Evolutionary conservation across 495 filamentous ascomycete genomes (phyloP).

Genomic region (Beverwykella pulmonaria): DNA sequence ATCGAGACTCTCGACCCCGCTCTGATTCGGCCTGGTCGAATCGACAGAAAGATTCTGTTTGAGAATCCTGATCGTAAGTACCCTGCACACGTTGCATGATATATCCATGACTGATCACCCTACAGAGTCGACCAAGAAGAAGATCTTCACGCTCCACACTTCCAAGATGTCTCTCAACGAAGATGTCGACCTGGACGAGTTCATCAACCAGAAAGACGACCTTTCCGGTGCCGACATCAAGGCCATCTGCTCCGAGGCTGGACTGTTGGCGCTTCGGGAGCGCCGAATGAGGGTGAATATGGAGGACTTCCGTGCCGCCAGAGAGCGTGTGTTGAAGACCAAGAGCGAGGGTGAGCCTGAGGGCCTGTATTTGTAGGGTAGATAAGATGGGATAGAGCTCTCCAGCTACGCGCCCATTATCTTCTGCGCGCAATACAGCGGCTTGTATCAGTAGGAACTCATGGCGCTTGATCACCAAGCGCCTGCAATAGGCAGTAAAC

Average conservation of each 20-base stretch:
- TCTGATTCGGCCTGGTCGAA: conserved; percentile 94
- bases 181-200: conserved; percentile 97
- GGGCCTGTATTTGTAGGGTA: conserved; percentile 91
- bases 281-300: conserved; percentile 98
- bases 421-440: neutral
- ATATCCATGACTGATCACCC: conserved; percentile 43
- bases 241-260: conserved; percentile 96
- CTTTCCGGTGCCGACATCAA: conserved; percentile 97
- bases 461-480: neutral
- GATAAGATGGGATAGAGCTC: neutral
- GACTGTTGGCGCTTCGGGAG: conserved; percentile 91
- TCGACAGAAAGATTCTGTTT: conserved; percentile 98
- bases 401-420: neutral
- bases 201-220: conserved; percentile 98
- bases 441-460: conserved; percentile 13
- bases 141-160: conserved; percentile 99
- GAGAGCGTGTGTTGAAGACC: conserved; percentile 95
- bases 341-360: conserved; percentile 99
- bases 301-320: conserved; percentile 91
- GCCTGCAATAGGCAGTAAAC: neutral
- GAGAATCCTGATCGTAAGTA: conserved; percentile 94
- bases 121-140: conserved; percentile 94
- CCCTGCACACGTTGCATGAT: neutral
- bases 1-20: conserved; percentile 97
- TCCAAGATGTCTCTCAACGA: conserved; percentile 96